Percentiles rank a stretch among this genome's conserved stretches.
phyloP scores from a whole-genome alignment of 2,329 filamentous ascomycete species.

The Cladosporium halotolerans region DNA sequence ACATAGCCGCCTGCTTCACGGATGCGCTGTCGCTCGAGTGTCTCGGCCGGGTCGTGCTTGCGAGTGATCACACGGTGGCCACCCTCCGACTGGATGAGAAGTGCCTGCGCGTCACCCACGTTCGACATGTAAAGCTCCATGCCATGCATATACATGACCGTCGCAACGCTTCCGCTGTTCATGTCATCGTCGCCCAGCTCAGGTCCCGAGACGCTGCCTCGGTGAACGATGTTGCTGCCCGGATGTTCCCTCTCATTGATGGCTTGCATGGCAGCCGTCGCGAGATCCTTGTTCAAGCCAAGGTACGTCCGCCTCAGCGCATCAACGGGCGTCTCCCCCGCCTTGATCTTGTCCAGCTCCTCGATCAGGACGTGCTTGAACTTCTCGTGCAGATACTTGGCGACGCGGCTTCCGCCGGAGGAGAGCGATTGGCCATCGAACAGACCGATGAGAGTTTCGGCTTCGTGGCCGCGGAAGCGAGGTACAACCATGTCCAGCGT shows the following conservation, averaged over 20 bases:
- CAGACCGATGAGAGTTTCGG: conserved; percentile 85
- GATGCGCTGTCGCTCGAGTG: conserved; percentile 77
- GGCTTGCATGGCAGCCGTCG: conserved; percentile 73
- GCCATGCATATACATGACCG: conserved; percentile 80
- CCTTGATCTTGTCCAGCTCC: conserved; percentile 68
- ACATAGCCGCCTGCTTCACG: conserved; percentile 94
- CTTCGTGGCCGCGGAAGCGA: conserved; percentile 80
- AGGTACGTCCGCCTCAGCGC: conserved; percentile 83
- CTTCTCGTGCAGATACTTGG: conserved; percentile 94
- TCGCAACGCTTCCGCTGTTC: conserved; percentile 83
- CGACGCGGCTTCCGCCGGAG: conserved; percentile 86
- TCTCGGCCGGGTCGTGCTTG: conserved; percentile 89
- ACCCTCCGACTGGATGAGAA: conserved; percentile 85
- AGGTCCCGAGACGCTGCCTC: conserved; percentile 65
- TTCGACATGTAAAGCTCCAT: conserved; percentile 93
- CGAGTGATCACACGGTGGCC: conserved; percentile 75
- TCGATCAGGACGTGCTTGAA: conserved; percentile 78
- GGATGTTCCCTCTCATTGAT: conserved; percentile 64
- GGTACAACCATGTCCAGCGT: conserved; percentile 94
- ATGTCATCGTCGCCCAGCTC: conserved; percentile 84
- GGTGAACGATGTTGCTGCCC: conserved; percentile 50
- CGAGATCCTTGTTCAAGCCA: conserved; percentile 86
- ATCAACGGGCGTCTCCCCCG: conserved; percentile 68
- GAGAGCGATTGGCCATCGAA: conserved; percentile 92
- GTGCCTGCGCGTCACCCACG: conserved; percentile 90